Evolutionary conservation across 495 filamentous ascomycete genomes (phyloP), one percentile per base, ranked within the genome.

Genomic region (Lichenothelia convexa): DNA sequence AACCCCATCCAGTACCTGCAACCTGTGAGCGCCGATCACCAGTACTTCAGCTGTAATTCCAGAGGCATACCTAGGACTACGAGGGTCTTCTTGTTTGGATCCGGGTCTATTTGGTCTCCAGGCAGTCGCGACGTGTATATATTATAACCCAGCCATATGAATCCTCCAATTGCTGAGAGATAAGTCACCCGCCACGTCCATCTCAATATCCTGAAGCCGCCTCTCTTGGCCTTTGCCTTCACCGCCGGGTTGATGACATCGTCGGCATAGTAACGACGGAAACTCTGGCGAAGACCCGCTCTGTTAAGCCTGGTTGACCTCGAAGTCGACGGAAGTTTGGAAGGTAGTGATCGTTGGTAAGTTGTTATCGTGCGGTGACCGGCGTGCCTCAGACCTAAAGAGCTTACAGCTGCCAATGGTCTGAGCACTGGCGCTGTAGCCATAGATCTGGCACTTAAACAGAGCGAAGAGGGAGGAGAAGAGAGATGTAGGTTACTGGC

Each of bases 11-110:
- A 46, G 85, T 91, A 45, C 86, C 83, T 92, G 39, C 13, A 36
- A 32, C 30, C 29, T 46, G 32, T 20, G 32, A 48, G 30, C n/a
- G n/a, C n/a, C n/a, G n/a, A n/a, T n/a, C n/a, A n/a, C n/a, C n/a
- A n/a, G n/a, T n/a, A n/a, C n/a, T n/a, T n/a, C n/a, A n/a, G n/a
- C n/a, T n/a, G n/a, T n/a, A n/a, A n/a, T n/a, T n/a, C n/a, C n/a
- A 21, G 34, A 20, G 21, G 27, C 36, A 58, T 72, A 93, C 89
- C 89, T 26, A 99, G 69, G 50, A 99, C 74, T 12, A 99, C 91
- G 20, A 99, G 68, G 16, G 85, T 99, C 69, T 95, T 95, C 81
- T 95, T 99, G 35, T 50, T 59, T 40, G 86, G 75, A 60, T 93
- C 84, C 20, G 83, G 75, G 38, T 72, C 67, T 26, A 65, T 58